Evolutionary conservation across 176 grass and related monocot species (phyloP).

Genomic region (Paspalum notatum): DNA sequence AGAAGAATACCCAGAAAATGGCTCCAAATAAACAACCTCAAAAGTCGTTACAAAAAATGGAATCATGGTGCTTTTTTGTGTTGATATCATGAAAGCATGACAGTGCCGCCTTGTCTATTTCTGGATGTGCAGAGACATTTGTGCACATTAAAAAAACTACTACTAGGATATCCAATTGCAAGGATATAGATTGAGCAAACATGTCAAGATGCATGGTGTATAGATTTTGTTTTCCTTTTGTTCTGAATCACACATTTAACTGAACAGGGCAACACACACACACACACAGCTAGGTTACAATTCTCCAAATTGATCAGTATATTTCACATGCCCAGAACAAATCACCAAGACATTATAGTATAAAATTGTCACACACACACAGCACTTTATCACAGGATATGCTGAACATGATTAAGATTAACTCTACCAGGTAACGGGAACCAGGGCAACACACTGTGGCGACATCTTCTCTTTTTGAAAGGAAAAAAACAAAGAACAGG

Average conservation of each 20-base stretch:
- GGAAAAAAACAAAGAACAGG: not conserved
- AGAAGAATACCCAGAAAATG: not conserved
- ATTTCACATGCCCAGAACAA: not conserved
- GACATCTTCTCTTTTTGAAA: constrained; percentile 19
- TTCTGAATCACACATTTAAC: not conserved
- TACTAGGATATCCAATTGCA: not conserved
- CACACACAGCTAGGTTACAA: not conserved
- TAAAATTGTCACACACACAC: too few relatives aligned
- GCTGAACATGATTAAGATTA: too few relatives aligned
- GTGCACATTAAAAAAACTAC: not conserved
- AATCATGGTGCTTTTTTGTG: not conserved
- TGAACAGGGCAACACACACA: not conserved
- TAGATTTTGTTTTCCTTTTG: not conserved
- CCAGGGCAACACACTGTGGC: too few relatives aligned
- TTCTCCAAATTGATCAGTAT: not conserved
- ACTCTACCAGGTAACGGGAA: too few relatives aligned
- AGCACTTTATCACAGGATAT: too few relatives aligned
- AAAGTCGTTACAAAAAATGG: not conserved
- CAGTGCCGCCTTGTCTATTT: not conserved
- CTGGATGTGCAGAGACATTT: not conserved
- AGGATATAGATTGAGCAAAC: not conserved
- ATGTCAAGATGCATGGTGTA: not conserved
- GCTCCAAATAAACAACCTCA: not conserved
- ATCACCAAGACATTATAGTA: constrained; percentile 3
- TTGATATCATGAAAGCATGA: not conserved